Base-by-base conservation (phyloP, 2,329 filamentous ascomycete genomes). In the Lasiodiplodia hormozganensis region DNA sequence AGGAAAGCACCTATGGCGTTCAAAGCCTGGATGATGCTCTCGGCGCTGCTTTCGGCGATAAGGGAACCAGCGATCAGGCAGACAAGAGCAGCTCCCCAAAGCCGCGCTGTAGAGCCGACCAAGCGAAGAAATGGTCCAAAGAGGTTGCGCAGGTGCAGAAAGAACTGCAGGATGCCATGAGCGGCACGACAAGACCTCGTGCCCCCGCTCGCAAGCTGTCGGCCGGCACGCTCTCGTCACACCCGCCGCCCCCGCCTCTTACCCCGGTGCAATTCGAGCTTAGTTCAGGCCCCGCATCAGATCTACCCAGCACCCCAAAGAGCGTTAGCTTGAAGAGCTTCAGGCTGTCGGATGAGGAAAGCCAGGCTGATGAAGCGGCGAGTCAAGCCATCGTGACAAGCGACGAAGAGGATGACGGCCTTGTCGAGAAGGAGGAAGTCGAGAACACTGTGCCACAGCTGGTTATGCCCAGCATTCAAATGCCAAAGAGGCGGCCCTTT, bases 401-500 rank as follows among this genome's bases (percentile, higher is more conserved):
- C 74, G 81, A 85, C 71, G 82, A 89, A 72, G 82, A 88, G 75
- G 89, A 87, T 76, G 85, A 83, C 43, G 76, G 76, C 69, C 72
- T 71, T 8, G 76, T 77, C 10, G 73, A 74, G 11, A 74, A 75
- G 60, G 66, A 78, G 3, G 74, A 76, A 34, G 79, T 81, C 79
- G 82, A 75, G 74, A 81, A 73, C 25, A 82, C 58, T 83, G 77
- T 82, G 51, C 91, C 91, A 28, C 94, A 98, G 79, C 86, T 99
- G n/a, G 92, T 99, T 70, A 99, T 99, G 96, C 96, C 96, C 5
- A 97, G 94, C 76, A 90, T 99, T 74, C 90, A 88, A 70, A 96
- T 99, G 88, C 95, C 96, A 3, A 92, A 89, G 70, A 89, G 96
- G 62, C 87, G 94, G 64, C 94, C 94, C 0, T 98, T 98, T 78